Conservation (phyloP, 2,329 filamentous ascomycete genomes). For the Samsoniella hepiali region DNA sequence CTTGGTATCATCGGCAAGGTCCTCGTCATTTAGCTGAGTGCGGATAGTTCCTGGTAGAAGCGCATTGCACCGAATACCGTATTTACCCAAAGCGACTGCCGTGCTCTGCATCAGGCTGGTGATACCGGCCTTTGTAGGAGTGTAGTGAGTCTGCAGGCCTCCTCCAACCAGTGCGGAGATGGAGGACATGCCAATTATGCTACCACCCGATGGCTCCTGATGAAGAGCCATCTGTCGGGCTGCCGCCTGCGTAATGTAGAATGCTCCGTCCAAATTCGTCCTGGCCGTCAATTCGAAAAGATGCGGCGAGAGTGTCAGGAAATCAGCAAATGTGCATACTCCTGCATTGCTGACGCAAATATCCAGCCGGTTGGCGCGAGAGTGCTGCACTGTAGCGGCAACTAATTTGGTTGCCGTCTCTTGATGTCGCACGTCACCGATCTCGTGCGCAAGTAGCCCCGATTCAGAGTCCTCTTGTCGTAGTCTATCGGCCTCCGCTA, state of each 20-base stretch:
- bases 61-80: slow-evolving; percentile 79
- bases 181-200: slow-evolving; percentile 73
- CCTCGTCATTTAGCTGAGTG: slow-evolving; percentile 81
- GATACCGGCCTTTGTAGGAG: slow-evolving; percentile 82
- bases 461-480: slow-evolving; percentile 20
- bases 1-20: slow-evolving; percentile 71
- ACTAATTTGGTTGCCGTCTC: slow-evolving; percentile 69
- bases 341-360: slow-evolving; percentile 88
- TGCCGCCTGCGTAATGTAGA: slow-evolving; percentile 81
- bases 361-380: slow-evolving; percentile 60
- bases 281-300: slow-evolving; percentile 69
- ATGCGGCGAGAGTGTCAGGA: slow-evolving; percentile 68
- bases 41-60: slow-evolving; percentile 78
- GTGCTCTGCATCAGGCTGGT: slow-evolving; percentile 78
- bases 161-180: slow-evolving; percentile 77
- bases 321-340: slow-evolving; percentile 83
- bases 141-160: slow-evolving; percentile 78
- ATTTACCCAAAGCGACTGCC: slow-evolving; percentile 72
- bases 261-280: slow-evolving; percentile 85
- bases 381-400: slow-evolving; percentile 55
- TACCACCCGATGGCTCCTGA: slow-evolving; percentile 65
- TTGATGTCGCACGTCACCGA: slow-evolving; percentile 74
- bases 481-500: slow-evolving; percentile 50
- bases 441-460: slow-evolving; percentile 49
- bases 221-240: slow-evolving; percentile 72